Evolutionary conservation across 306 rosid genomes (phyloP).

Genomic region (Spatholobus suberectus): DNA sequence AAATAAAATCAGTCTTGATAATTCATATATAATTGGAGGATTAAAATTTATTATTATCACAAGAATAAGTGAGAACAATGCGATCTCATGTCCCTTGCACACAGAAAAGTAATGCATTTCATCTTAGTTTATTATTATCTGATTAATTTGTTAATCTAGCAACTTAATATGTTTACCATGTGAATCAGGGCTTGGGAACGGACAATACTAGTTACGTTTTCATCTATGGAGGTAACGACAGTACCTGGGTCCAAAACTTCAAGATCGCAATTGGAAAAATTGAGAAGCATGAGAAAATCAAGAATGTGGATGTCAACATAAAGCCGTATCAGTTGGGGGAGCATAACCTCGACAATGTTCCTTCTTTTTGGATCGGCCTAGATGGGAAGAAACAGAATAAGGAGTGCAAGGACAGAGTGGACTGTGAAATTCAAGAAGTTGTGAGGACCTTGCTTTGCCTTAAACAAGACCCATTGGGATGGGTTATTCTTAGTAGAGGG

Average conservation of each 20-base stretch:
- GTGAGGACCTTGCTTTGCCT: slow-evolving; percentile 44
- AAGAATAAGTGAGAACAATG: no score
- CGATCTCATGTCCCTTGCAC: no score
- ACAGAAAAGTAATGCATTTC: background rate
- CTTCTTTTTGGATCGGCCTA: slow-evolving; percentile 45
- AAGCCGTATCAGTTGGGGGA: slow-evolving; percentile 33
- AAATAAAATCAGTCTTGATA: no score
- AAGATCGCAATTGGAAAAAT: slow-evolving; percentile 16
- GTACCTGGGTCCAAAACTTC: slow-evolving; percentile 30
- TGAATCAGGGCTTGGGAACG: background rate
- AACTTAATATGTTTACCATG: background rate
- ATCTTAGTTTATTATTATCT: background rate
- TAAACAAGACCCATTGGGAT: slow-evolving; percentile 40
- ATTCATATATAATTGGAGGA: no score
- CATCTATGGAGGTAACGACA: slow-evolving; percentile 45
- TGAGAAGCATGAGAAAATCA: background rate
- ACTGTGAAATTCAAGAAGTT: slow-evolving; percentile 37
- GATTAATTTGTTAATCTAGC: background rate
- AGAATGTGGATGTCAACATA: slow-evolving; percentile 10
- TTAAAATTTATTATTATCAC: no score
- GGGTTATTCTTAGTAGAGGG: slow-evolving; percentile 47
- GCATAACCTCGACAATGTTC: background rate
- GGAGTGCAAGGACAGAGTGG: background rate
- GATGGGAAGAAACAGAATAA: slow-evolving; percentile 43
- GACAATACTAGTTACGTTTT: slow-evolving; percentile 32